A percentile compares a stretch with the other conserved stretches of the same genome.
Evolutionary conservation across 768 basidiomycete genomes (phyloP).

Genomic region (Glaciozyma antarctica): DNA sequence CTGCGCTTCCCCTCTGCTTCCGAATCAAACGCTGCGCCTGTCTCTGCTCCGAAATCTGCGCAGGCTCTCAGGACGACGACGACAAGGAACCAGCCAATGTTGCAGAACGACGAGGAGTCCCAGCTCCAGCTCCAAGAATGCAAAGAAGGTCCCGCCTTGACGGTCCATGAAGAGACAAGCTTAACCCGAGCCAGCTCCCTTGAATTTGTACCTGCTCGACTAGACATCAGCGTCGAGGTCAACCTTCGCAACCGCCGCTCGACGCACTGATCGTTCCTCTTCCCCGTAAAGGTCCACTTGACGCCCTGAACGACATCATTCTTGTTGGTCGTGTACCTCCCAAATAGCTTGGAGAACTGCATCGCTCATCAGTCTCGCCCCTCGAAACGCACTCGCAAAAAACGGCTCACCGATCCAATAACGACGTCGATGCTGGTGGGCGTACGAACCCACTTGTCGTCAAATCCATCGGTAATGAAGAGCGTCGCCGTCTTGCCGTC

Average conservation of each 20-base stretch:
- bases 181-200: not conserved
- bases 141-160: too few relatives aligned
- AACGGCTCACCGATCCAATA: conserved; percentile 2
- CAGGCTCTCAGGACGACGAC: too few relatives aligned
- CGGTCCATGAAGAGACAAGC: too few relatives aligned
- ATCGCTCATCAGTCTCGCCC: not conserved
- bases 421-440: conserved; percentile 21
- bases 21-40: too few relatives aligned
- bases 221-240: not conserved
- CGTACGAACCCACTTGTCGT: conserved; percentile 23
- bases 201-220: conserved; percentile 2
- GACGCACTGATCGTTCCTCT: conserved; percentile 18
- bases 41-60: too few relatives aligned
- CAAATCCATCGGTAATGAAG: conserved; percentile 32
- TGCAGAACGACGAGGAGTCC: too few relatives aligned
- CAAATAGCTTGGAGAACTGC: conserved; percentile 19
- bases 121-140: too few relatives aligned
- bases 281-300: conserved; percentile 31
- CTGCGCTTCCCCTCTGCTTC: too few relatives aligned
- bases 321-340: conserved; percentile 17
- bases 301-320: conserved; percentile 27
- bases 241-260: not conserved
- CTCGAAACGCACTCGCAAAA: not conserved
- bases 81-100: too few relatives aligned
- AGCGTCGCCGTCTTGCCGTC: conserved; percentile 18